These are phyloP conservation scores for Penicillium sclerotiorum DNA, from an alignment of 2,329 filamentous ascomycete genomes.

Conservation along the genomic window DNA sequence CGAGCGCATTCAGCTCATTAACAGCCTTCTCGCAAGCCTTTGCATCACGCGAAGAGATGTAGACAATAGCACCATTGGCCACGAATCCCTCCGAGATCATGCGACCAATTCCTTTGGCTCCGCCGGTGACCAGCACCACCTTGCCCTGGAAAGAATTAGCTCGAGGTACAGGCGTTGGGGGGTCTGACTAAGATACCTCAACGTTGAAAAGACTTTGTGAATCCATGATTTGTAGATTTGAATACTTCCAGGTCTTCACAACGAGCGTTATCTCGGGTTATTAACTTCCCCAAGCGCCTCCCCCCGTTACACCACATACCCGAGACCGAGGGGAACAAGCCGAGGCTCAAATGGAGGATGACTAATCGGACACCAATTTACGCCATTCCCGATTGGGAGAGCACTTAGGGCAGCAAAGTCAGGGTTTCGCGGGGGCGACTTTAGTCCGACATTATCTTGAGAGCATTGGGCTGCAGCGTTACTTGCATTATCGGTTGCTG, in stretches of 20 bases:
- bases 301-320: slow-evolving; percentile 18
- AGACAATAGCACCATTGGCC: slow-evolving; percentile 55
- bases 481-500: neutral
- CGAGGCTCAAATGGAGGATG: slow-evolving; percentile 27
- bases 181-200: slow-evolving; percentile 50
- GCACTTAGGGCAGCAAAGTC: slow-evolving; percentile 28
- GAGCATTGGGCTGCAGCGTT: slow-evolving; percentile 5
- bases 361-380: slow-evolving; percentile 2
- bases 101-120: slow-evolving; percentile 55
- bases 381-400: slow-evolving; percentile 24
- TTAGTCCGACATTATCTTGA: slow-evolving; percentile 4
- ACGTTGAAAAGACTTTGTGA: slow-evolving; percentile 59
- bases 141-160: slow-evolving; percentile 37
- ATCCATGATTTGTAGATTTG: slow-evolving; percentile 51
- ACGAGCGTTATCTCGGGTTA: slow-evolving; percentile 8
- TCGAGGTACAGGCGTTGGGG: slow-evolving; percentile 23
- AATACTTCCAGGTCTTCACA: neutral
- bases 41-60: slow-evolving; percentile 58
- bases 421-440: slow-evolving; percentile 36
- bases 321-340: slow-evolving; percentile 28
- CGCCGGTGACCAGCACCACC: slow-evolving; percentile 55
- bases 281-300: slow-evolving; percentile 10
- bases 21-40: slow-evolving; percentile 52
- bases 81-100: slow-evolving; percentile 60
- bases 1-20: slow-evolving; percentile 53